These are phyloP conservation scores for Didymellaceae sp. DNA, from an alignment of 2,329 filamentous ascomycete species.

Conservation along the genomic window DNA sequence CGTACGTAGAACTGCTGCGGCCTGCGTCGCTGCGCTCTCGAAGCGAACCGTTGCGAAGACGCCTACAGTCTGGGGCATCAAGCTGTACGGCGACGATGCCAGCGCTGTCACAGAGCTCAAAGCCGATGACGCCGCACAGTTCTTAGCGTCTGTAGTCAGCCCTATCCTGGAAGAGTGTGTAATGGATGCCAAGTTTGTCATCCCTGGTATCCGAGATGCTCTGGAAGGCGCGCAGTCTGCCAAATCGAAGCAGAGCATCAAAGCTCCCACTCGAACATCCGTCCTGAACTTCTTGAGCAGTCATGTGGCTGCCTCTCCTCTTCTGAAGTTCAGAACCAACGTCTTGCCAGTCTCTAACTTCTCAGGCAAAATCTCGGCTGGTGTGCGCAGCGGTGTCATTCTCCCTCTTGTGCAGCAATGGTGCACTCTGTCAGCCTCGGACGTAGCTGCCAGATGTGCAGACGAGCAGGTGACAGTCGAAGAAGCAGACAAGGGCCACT, in stretches of 20 bases:
- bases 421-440: conserved; percentile 62
- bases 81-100: conserved; percentile 65
- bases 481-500: conserved; percentile 60
- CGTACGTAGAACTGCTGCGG: conserved; percentile 77
- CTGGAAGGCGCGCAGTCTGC: conserved; percentile 61
- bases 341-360: conserved; percentile 76
- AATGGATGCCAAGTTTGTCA: conserved; percentile 76
- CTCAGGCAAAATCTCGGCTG: conserved; percentile 74
- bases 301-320: conserved; percentile 72
- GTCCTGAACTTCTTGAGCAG: conserved; percentile 75
- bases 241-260: conserved; percentile 50
- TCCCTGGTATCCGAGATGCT: conserved; percentile 65
- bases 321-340: conserved; percentile 71
- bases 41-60: conserved; percentile 22
- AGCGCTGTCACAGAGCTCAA: conserved; percentile 67
- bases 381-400: conserved; percentile 75
- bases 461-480: conserved; percentile 56
- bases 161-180: conserved; percentile 85
- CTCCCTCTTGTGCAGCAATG: conserved; percentile 76
- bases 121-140: conserved; percentile 56
- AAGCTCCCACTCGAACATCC: conserved; percentile 67
- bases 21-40: conserved; percentile 58
- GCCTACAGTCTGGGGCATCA: conserved; percentile 32
- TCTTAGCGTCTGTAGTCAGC: conserved; percentile 72
- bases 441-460: conserved; percentile 59